Evolutionary conservation across 2,329 filamentous ascomycete genomes (phyloP).

Genomic region (Xenosphaeropsis pyriputrescens): DNA sequence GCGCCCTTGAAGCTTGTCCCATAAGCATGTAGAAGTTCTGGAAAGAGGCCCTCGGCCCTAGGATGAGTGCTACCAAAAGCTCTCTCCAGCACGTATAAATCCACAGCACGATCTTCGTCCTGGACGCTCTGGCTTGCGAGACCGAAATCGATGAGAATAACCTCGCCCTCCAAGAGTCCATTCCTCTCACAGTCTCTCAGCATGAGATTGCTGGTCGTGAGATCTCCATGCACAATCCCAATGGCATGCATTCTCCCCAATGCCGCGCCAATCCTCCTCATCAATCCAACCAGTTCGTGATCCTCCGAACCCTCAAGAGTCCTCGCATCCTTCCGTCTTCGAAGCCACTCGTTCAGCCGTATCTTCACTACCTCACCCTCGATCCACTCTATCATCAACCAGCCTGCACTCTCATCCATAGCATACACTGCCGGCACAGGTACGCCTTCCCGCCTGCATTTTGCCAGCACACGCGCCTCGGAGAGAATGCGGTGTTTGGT

Average conservation of each 20-base stretch:
- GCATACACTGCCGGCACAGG: constrained; percentile 71
- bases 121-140: constrained; percentile 67
- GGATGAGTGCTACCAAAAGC: constrained; percentile 95
- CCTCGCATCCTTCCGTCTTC: constrained; percentile 16
- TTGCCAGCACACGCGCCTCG: constrained; percentile 73
- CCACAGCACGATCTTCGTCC: constrained; percentile 89
- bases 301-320: constrained; percentile 25
- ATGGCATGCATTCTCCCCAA: constrained; percentile 66
- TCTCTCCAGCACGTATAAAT: constrained; percentile 88
- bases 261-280: constrained; percentile 55
- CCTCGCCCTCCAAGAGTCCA: constrained; percentile 44
- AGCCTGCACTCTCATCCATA: constrained; percentile 45
- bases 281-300: constrained; percentile 39
- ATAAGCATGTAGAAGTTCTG: constrained; percentile 62
- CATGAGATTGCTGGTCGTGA: constrained; percentile 98
- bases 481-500: constrained; percentile 78
- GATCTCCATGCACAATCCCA: constrained; percentile 86
- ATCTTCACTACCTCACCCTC: constrained; percentile 56
- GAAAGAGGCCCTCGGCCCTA: constrained; percentile 62
- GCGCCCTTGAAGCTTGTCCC: constrained; percentile 61
- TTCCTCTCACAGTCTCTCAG: constrained; percentile 28
- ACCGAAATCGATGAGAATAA: constrained; percentile 91
- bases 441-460: constrained; percentile 66
- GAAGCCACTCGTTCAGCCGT: constrained; percentile 55
- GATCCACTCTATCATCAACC: constrained; percentile 79